Percentiles rank a stretch among this genome's conserved stretches.
Conservation (phyloP, 352 stramenopile species). For the Globisporangium camurandrum region DNA sequence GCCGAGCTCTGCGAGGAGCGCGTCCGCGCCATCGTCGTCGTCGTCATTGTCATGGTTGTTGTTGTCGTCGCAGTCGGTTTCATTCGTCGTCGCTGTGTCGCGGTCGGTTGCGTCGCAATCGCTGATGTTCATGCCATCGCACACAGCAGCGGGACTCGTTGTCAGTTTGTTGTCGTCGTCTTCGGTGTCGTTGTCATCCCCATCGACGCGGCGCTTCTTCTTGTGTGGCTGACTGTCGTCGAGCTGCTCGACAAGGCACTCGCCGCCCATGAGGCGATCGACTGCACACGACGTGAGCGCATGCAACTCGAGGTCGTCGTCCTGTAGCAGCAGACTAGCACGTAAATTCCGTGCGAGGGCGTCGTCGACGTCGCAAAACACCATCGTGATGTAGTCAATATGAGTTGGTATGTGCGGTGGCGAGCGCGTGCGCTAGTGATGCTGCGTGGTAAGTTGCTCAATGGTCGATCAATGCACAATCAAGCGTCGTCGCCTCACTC, state of each 20-base stretch:
- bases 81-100: slow-evolving; percentile 8
- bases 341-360: slow-evolving; percentile 5
- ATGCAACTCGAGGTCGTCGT: slow-evolving; percentile 31
- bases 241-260: slow-evolving; percentile 39
- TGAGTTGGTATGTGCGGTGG: too few species aligned
- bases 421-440: too few species aligned
- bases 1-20: slow-evolving; percentile 29
- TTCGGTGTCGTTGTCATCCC: background rate
- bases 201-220: slow-evolving; percentile 13
- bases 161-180: background rate
- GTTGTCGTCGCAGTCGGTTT: slow-evolving; percentile 9
- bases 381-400: too few species aligned
- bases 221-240: slow-evolving; percentile 14
- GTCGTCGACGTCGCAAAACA: slow-evolving; percentile 11
- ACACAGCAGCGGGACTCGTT: too few species aligned
- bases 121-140: too few species aligned
- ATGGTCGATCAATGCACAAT: too few species aligned
- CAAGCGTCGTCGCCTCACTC: too few species aligned
- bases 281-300: slow-evolving; percentile 22
- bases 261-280: slow-evolving; percentile 33
- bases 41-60: slow-evolving; percentile 15
- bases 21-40: slow-evolving; percentile 24
- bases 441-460: too few species aligned
- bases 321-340: slow-evolving; percentile 10
- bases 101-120: background rate